Conservation (phyloP, 352 stramenopile species). For the Blastocystis hominis region DNA sequence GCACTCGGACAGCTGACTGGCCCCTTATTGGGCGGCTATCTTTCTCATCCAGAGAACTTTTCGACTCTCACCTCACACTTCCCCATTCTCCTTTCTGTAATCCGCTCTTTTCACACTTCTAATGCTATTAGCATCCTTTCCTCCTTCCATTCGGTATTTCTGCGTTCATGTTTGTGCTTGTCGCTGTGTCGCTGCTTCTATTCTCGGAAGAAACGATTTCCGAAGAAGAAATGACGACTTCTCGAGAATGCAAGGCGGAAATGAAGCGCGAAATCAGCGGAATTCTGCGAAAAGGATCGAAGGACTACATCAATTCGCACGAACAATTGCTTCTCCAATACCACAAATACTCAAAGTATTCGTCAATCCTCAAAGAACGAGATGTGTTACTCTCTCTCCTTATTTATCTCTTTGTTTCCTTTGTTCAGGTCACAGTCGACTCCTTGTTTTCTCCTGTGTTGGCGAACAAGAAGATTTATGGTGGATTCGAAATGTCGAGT, state of each 20-base stretch:
- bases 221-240: not conserved
- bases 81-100: not conserved
- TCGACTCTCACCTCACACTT: not conserved
- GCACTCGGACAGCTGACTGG: not conserved
- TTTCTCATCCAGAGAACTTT: not conserved
- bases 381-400: conserved; percentile 9
- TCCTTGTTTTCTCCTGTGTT: not conserved
- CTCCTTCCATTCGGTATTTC: not conserved
- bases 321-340: conserved; percentile 44
- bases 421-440: conserved; percentile 14
- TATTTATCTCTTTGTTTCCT: not conserved
- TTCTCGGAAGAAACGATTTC: not conserved
- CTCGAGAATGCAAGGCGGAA: not conserved
- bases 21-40: conserved; percentile 11
- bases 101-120: not conserved
- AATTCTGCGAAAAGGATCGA: not conserved
- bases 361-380: not conserved
- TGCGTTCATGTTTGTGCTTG: not conserved
- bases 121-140: not conserved
- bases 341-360: conserved; percentile 39
- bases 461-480: not conserved
- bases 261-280: conserved; percentile 44
- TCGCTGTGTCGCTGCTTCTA: not conserved
- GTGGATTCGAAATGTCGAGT: conserved; percentile 1
- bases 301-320: not conserved